A percentile compares a stretch with the other conserved stretches of the same genome.
Conservation (phyloP, 2,329 filamentous ascomycete species). For the Pyrenophora seminiperda region DNA sequence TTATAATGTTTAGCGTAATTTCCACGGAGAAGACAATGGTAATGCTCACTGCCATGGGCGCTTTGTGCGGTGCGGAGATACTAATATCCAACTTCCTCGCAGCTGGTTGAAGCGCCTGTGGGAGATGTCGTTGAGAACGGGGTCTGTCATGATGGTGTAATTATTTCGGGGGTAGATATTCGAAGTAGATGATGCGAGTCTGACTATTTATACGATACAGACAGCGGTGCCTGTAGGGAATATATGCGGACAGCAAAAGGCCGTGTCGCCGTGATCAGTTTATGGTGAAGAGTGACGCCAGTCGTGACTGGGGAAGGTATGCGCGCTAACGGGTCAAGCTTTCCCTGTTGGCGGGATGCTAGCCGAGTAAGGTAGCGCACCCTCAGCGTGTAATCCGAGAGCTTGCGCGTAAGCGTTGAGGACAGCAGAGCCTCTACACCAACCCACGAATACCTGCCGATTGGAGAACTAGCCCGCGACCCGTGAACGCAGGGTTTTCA, state of each 20-base stretch:
- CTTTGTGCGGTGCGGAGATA: slow-evolving; percentile 95
- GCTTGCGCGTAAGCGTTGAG: slow-evolving; percentile 22
- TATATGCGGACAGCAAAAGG: slow-evolving; percentile 18
- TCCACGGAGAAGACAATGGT: not conserved
- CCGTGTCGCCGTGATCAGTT: slow-evolving; percentile 3
- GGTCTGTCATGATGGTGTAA: slow-evolving; percentile 51
- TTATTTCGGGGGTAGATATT: slow-evolving; percentile 13
- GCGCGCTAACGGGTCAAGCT: slow-evolving; percentile 28
- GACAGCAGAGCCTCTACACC: slow-evolving; percentile 40
- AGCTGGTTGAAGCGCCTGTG: slow-evolving; percentile 93
- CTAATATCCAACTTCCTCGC: slow-evolving; percentile 86
- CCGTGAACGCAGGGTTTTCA: slow-evolving; percentile 30
- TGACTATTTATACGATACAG: not conserved
- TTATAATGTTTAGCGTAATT: slow-evolving; percentile 19
- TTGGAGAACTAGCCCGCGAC: slow-evolving; percentile 33
- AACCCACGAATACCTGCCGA: slow-evolving; percentile 31
- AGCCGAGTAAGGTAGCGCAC: slow-evolving; percentile 28
- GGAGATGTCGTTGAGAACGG: slow-evolving; percentile 82
- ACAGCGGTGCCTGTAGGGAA: slow-evolving; percentile 10
- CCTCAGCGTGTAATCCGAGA: slow-evolving; percentile 21
- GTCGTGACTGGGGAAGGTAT: slow-evolving; percentile 16
- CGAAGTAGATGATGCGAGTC: not conserved
- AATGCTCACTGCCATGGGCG: slow-evolving; percentile 91
- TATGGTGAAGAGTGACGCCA: slow-evolving; percentile 35
- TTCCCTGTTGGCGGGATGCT: slow-evolving; percentile 31